Conservation (phyloP, 352 stramenopile genomes). For the Aphanomyces cochlioides region DNA sequence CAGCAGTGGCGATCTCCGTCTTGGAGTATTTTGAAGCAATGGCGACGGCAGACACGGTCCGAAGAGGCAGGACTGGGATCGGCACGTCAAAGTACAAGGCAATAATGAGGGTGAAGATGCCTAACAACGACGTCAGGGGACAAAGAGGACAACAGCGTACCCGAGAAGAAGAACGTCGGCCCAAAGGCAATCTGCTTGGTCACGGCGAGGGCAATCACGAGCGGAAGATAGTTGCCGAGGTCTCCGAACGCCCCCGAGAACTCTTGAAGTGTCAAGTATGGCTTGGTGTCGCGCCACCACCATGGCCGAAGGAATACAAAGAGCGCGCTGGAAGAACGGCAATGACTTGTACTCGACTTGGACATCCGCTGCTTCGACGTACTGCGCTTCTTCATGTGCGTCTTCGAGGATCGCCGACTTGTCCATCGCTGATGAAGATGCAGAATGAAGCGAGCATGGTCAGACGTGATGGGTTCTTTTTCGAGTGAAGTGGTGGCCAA, state of each 20-base stretch:
- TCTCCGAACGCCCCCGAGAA: slow-evolving; percentile 88
- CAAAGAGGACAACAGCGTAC: slow-evolving; percentile 37
- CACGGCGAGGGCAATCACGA: slow-evolving; percentile 88
- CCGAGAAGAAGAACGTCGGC: slow-evolving; percentile 89
- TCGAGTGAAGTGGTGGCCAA: too few species aligned
- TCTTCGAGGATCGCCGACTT: too few species aligned
- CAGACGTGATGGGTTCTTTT: too few species aligned
- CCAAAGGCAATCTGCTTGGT: slow-evolving; percentile 82
- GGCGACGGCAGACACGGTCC: slow-evolving; percentile 88
- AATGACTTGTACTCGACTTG: slow-evolving; percentile 34
- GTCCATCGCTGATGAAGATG: too few species aligned
- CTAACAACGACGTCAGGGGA: neutral
- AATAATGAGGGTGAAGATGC: slow-evolving; percentile 74
- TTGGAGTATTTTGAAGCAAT: slow-evolving; percentile 81
- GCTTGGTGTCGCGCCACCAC: slow-evolving; percentile 53
- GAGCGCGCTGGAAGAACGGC: slow-evolving; percentile 44
- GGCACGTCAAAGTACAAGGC: slow-evolving; percentile 87
- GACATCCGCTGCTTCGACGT: too few species aligned
- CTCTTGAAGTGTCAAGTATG: slow-evolving; percentile 74
- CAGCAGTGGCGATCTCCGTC: slow-evolving; percentile 76
- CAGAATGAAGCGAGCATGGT: too few species aligned
- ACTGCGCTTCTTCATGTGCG: too few species aligned
- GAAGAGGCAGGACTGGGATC: slow-evolving; percentile 95
- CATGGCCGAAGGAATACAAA: slow-evolving; percentile 55
- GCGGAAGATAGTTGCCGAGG: slow-evolving; percentile 92